Evolutionary conservation across 1,284 basidiomycete genomes (phyloP).

Genomic region (Kwoniella shivajii): DNA sequence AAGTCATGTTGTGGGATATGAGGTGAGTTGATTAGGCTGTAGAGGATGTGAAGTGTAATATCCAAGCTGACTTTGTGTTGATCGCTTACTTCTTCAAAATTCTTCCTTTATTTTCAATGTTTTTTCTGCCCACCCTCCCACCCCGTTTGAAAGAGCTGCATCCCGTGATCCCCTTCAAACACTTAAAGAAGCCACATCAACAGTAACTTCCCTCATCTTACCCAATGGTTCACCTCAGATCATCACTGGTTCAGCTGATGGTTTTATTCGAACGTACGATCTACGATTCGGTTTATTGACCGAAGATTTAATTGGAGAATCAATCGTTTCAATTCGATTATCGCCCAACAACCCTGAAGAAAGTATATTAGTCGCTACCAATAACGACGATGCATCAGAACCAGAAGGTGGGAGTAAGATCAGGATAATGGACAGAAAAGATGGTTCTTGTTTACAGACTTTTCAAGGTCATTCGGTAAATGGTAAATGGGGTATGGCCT

Average conservation of each 20-base stretch:
- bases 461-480: conserved; percentile 78
- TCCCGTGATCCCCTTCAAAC: conserved; percentile 83
- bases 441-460: conserved; percentile 78
- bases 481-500: conserved; percentile 72
- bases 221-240: conserved; percentile 62
- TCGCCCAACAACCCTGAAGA: conserved; percentile 62
- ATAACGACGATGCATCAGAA: conserved; percentile 29
- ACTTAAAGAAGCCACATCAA: conserved; percentile 85
- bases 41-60: no score
- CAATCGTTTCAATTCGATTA: conserved; percentile 77
- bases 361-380: conserved; percentile 71
- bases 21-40: conserved; percentile 66
- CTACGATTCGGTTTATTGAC: conserved; percentile 85
- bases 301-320: conserved; percentile 85
- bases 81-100: not conserved
- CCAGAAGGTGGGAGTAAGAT: conserved; percentile 64
- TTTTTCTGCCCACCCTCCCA: no score
- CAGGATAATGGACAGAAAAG: conserved; percentile 79
- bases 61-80: not conserved
- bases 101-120: no score
- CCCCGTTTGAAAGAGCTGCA: conserved; percentile 69
- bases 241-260: conserved; percentile 84
- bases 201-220: conserved; percentile 79
- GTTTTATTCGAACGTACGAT: conserved; percentile 88
- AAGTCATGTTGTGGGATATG: conserved; percentile 85